Conservation (phyloP, 305 asterid species). For the Solanum hybrid region DNA sequence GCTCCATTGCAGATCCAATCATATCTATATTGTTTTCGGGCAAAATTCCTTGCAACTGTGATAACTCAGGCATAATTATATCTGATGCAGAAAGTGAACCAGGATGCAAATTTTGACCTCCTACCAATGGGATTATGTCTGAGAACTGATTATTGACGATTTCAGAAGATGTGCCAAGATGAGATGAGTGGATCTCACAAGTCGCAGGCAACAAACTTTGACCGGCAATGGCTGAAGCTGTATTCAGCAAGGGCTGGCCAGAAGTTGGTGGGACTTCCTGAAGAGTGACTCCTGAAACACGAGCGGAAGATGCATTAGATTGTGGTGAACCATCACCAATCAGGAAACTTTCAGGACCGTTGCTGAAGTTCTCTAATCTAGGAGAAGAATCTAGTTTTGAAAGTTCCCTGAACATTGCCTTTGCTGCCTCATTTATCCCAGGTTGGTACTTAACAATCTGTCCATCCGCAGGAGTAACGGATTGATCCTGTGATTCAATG, state of each 20-base stretch:
- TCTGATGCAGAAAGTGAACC: conserved; percentile 34
- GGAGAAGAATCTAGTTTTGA: conserved; percentile 60
- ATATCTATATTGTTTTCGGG: conserved; percentile 31
- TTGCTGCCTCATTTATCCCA: conserved; percentile 72
- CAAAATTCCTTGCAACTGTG: conserved; percentile 32
- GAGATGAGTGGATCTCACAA: conserved; percentile 33
- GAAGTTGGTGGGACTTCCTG: conserved; percentile 52
- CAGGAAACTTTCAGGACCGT: conserved; percentile 38
- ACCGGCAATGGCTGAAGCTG: conserved; percentile 17
- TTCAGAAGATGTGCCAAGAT: conserved; percentile 26
- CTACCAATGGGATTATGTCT: conserved; percentile 15
- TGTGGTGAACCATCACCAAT: conserved; percentile 28
- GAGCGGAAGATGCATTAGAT: conserved; percentile 22
- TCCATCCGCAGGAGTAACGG: conserved; percentile 43
- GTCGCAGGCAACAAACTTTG: conserved; percentile 19
- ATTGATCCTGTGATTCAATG: conserved; percentile 23
- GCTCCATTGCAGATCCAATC: conserved; percentile 24
- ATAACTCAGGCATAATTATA: conserved; percentile 36
- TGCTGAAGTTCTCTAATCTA: conserved; percentile 42
- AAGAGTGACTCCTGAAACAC: conserved; percentile 56
- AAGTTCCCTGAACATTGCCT: conserved; percentile 69
- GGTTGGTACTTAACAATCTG: conserved; percentile 87
- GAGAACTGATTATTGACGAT: conserved; percentile 16
- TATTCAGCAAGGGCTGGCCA: conserved; percentile 28
- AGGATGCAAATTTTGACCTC: conserved; percentile 29